Conservation (phyloP, 495 filamentous ascomycete species). For the Stereocaulon alpinum region DNA sequence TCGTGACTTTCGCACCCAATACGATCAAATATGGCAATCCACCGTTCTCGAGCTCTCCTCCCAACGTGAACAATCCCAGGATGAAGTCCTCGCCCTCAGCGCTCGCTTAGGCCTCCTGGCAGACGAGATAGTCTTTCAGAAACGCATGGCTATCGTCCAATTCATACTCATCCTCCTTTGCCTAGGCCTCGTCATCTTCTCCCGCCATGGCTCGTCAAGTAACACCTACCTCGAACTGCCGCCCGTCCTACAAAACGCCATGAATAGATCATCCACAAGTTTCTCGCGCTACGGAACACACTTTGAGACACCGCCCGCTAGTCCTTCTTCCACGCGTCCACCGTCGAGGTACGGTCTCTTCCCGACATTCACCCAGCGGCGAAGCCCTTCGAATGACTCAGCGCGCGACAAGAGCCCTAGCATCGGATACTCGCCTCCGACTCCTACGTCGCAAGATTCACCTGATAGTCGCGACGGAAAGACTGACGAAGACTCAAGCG, state of each 20-base stretch:
- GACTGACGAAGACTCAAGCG: background rate
- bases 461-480: background rate
- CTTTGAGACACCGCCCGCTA: constrained; percentile 36
- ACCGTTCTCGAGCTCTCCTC: constrained; percentile 86
- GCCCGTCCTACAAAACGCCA: constrained; percentile 44
- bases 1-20: constrained; percentile 67
- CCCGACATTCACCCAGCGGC: constrained; percentile 8
- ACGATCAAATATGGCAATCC: constrained; percentile 93
- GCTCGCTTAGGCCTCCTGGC: constrained; percentile 75
- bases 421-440: constrained; percentile 38
- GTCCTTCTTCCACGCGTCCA: constrained; percentile 36
- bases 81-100: constrained; percentile 73
- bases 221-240: constrained; percentile 42
- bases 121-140: constrained; percentile 92
- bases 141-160: constrained; percentile 85
- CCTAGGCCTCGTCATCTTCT: constrained; percentile 78
- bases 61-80: constrained; percentile 68
- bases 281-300: constrained; percentile 26
- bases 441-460: constrained; percentile 23
- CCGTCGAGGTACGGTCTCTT: constrained; percentile 31
- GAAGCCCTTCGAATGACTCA: constrained; percentile 30
- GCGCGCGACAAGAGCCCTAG: constrained; percentile 31
- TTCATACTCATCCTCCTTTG: constrained; percentile 78
- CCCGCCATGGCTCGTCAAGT: constrained; percentile 30
- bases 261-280: constrained; percentile 34